These are phyloP conservation scores for Cytospora piceae DNA, from an alignment of 2,329 filamentous ascomycete genomes.

Conservation along the genomic window DNA sequence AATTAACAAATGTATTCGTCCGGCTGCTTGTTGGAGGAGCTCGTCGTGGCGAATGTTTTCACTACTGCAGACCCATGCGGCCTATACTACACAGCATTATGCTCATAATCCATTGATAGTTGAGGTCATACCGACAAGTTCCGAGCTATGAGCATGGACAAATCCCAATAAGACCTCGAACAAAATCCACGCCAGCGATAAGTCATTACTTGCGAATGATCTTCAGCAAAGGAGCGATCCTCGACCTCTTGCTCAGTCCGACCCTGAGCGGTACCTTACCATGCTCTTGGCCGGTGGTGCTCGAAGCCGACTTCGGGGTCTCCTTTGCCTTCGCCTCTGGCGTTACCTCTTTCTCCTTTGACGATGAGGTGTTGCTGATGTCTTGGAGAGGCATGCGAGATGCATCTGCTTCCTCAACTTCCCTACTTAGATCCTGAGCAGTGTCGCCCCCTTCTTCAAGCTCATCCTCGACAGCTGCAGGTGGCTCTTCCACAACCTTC, in stretches of 20 bases:
- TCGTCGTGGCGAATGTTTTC: not conserved
- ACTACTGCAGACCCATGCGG: not conserved
- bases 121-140: not conserved
- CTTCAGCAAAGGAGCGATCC: conserved; percentile 57
- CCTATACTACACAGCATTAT: not conserved
- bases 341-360: conserved; percentile 25
- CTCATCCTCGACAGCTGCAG: conserved; percentile 1
- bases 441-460: not conserved
- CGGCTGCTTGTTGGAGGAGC: not conserved
- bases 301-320: conserved; percentile 16
- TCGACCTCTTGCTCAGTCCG: conserved; percentile 54
- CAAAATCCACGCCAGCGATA: not conserved
- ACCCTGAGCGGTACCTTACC: conserved; percentile 52
- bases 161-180: not conserved
- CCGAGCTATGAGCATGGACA: not conserved
- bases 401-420: not conserved
- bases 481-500: conserved; percentile 16
- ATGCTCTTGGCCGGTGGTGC: conserved; percentile 29
- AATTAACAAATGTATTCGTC: not conserved
- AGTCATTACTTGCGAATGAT: conserved; percentile 46
- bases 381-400: conserved; percentile 24
- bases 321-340: conserved; percentile 27
- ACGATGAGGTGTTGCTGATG: conserved; percentile 22
- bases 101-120: not conserved
- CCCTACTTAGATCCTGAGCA: not conserved